Conservation (phyloP, 148 eudicot species). For the Heliosperma pusillum region DNA sequence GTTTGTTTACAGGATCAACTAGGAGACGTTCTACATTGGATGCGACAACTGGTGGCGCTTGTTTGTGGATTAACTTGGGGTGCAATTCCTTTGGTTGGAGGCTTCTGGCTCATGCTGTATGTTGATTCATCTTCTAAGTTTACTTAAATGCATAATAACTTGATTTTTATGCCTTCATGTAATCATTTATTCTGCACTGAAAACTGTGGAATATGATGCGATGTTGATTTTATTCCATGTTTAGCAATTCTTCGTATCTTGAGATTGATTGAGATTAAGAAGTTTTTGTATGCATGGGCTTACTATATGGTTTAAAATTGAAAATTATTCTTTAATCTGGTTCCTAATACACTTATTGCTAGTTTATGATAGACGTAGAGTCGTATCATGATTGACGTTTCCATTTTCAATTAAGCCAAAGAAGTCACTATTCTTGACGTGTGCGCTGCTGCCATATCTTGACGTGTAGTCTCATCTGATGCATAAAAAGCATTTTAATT, state of each 20-base stretch:
- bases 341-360: background rate
- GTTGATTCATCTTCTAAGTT: conserved; percentile 25
- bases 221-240: too few species aligned
- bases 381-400: too few species aligned
- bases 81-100: conserved; percentile 92
- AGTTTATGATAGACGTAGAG: background rate
- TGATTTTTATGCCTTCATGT: background rate
- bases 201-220: too few species aligned
- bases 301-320: too few species aligned
- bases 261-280: background rate
- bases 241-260: background rate
- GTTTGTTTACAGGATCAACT: conserved; percentile 68
- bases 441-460: background rate
- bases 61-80: conserved; percentile 85
- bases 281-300: background rate
- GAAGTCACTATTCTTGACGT: background rate
- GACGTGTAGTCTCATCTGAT: background rate
- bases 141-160: background rate
- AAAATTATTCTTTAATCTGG: background rate
- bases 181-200: too few species aligned
- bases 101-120: conserved; percentile 89
- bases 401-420: too few species aligned
- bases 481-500: background rate
- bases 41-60: conserved; percentile 70
- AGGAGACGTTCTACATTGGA: conserved; percentile 94